These are phyloP conservation scores for Aspergillus cavernicola DNA, from an alignment of 495 filamentous ascomycete species.

Conservation along the genomic window DNA sequence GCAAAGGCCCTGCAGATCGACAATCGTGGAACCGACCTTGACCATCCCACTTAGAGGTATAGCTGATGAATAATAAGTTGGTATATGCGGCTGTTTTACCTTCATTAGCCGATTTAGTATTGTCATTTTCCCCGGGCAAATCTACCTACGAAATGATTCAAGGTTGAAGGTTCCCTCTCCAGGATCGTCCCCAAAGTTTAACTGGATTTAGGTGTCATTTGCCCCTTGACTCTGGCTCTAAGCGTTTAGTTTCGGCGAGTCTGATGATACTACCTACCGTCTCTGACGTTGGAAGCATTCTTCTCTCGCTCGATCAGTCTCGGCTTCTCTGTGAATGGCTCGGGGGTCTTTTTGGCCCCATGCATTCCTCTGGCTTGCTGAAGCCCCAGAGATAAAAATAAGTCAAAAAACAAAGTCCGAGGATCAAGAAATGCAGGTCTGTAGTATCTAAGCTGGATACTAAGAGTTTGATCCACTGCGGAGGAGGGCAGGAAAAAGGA, in stretches of 20 bases:
- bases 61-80: slow-evolving; percentile 1
- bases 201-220: background rate
- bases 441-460: too few species aligned
- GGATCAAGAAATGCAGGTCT: slow-evolving; percentile 4
- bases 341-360: slow-evolving; percentile 1
- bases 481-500: slow-evolving; percentile 7
- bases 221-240: slow-evolving; percentile 1
- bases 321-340: slow-evolving; percentile 3
- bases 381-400: slow-evolving; percentile 4
- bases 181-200: slow-evolving; percentile 20
- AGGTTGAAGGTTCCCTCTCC: slow-evolving; percentile 7
- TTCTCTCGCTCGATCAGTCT: background rate
- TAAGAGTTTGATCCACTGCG: slow-evolving; percentile 8
- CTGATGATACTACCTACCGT: slow-evolving; percentile 9
- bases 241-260: background rate
- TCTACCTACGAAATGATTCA: too few species aligned
- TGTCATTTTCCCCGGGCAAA: background rate
- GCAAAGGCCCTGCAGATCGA: slow-evolving; percentile 14
- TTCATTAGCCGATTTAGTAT: slow-evolving; percentile 11
- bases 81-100: slow-evolving; percentile 7
- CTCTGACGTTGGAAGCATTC: slow-evolving; percentile 18
- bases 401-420: background rate
- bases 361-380: slow-evolving; percentile 6
- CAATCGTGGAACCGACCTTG: slow-evolving; percentile 12
- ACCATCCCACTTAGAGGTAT: too few species aligned